Percentiles rank a stretch among this genome's conserved stretches.
Conservation (phyloP, 176 grass and related monocot genomes). For the Leersia perrieri region DNA sequence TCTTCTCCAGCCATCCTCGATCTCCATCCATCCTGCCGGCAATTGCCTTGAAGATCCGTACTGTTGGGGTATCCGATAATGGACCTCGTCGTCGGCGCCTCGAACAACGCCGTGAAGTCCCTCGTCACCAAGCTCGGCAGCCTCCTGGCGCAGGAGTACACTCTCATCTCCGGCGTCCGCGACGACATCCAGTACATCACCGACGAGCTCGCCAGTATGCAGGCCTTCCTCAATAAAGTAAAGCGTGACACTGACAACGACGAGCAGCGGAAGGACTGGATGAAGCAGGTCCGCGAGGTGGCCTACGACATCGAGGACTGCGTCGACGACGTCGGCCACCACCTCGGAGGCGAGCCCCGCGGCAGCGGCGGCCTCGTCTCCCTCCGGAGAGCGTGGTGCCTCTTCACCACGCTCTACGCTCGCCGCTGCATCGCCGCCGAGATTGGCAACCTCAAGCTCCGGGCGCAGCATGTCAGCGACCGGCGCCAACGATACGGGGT, state of each 20-base stretch:
- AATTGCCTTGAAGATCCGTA: too few relatives aligned
- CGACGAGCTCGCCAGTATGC: conserved; percentile 21
- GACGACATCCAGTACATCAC: conserved; percentile 18
- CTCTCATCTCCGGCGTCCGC: background rate
- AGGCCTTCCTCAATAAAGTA: background rate
- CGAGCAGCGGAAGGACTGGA: conserved; percentile 9
- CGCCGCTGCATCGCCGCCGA: background rate
- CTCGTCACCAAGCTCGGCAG: background rate
- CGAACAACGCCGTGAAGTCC: background rate
- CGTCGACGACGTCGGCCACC: background rate
- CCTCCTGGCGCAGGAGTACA: background rate
- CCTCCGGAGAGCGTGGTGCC: background rate
- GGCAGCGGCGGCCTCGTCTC: background rate
- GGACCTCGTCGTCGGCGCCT: background rate
- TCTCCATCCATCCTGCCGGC: too few relatives aligned
- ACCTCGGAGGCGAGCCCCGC: background rate
- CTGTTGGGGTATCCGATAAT: too few relatives aligned
- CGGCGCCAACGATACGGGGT: background rate
- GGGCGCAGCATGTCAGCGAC: background rate
- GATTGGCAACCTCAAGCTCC: background rate
- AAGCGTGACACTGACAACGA: background rate
- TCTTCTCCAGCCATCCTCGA: too few relatives aligned
- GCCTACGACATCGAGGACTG: background rate
- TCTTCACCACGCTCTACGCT: background rate
- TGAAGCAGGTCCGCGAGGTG: background rate